Evolutionary conservation across 2,329 filamentous ascomycete species (phyloP).

Genomic region (Trichoderma koningiopsis): DNA sequence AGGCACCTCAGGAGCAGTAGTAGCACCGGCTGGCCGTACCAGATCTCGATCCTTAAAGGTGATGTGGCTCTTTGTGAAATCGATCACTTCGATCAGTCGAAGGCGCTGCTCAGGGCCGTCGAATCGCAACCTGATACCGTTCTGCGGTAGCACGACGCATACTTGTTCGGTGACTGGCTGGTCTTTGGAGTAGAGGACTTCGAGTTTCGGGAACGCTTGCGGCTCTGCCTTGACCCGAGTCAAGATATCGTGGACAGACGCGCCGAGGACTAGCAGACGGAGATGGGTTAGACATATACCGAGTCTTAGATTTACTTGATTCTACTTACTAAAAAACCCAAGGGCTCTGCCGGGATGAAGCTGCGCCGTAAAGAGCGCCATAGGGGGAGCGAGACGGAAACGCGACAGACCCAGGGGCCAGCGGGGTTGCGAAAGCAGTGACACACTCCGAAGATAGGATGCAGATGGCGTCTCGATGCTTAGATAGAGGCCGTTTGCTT

Average conservation of each 20-base stretch:
- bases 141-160: conserved; percentile 73
- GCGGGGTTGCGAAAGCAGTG: conserved; percentile 18
- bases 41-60: conserved; percentile 80
- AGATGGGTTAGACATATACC: neutral
- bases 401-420: conserved; percentile 17
- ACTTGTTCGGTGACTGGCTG: conserved; percentile 76
- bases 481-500: neutral
- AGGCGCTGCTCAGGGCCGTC: conserved; percentile 91
- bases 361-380: conserved; percentile 60
- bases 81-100: conserved; percentile 84
- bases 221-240: conserved; percentile 87
- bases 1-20: conserved; percentile 36
- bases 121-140: conserved; percentile 88
- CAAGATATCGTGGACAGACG: conserved; percentile 86
- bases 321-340: conserved; percentile 57
- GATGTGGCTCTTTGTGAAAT: conserved; percentile 84
- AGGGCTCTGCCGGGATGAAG: conserved; percentile 67
- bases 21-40: conserved; percentile 59
- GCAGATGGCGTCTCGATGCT: neutral
- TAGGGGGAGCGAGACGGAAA: conserved; percentile 30
- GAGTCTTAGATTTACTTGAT: neutral
- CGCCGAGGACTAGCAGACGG: conserved; percentile 70
- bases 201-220: conserved; percentile 77
- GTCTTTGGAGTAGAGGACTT: conserved; percentile 77
- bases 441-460: neutral